A percentile compares a stretch with the other conserved stretches of the same genome.
Evolutionary conservation across 2,329 filamentous ascomycete genomes (phyloP).

Genomic region (Penicillium sp.): DNA sequence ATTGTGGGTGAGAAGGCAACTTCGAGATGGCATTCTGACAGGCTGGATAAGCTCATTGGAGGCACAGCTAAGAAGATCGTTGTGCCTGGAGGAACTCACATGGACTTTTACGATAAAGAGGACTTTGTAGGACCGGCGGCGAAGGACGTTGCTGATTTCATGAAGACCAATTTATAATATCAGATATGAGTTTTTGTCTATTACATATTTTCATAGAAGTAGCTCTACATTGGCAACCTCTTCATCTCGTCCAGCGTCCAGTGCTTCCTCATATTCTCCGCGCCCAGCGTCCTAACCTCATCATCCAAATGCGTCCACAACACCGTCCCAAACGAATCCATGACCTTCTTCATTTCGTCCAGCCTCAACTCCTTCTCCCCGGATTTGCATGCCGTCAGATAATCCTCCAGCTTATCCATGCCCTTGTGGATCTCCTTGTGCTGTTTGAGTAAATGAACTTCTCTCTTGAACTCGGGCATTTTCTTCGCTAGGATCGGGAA

Average conservation of each 20-base stretch:
- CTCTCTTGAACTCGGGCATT: conserved; percentile 71
- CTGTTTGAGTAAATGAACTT: conserved; percentile 66
- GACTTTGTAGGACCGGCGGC: conserved; percentile 15
- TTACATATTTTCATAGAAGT: too few species aligned
- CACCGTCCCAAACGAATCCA: conserved; percentile 75
- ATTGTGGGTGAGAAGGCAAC: conserved; percentile 22
- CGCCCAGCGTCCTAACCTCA: conserved; percentile 72
- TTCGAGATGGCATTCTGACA: conserved; percentile 17
- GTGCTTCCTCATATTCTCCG: conserved; percentile 82
- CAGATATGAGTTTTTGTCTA: background rate
- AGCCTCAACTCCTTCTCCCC: conserved; percentile 60
- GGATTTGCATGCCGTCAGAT: conserved; percentile 58
- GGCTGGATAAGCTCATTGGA: conserved; percentile 15
- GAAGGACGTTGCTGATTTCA: conserved; percentile 15
- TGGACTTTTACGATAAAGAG: conserved; percentile 17
- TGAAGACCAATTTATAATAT: conserved; percentile 11
- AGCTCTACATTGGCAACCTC: conserved; percentile 62
- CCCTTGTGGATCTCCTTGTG: conserved; percentile 76
- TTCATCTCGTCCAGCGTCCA: conserved; percentile 75
- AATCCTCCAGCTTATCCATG: conserved; percentile 63
- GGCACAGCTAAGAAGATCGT: conserved; percentile 16
- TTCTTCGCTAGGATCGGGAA: conserved; percentile 72
- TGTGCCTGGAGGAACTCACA: conserved; percentile 15
- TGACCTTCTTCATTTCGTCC: conserved; percentile 61
- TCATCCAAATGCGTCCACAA: conserved; percentile 80